Conservation (phyloP, 73 alveolate species). For the Paramecium bursaria region DNA sequence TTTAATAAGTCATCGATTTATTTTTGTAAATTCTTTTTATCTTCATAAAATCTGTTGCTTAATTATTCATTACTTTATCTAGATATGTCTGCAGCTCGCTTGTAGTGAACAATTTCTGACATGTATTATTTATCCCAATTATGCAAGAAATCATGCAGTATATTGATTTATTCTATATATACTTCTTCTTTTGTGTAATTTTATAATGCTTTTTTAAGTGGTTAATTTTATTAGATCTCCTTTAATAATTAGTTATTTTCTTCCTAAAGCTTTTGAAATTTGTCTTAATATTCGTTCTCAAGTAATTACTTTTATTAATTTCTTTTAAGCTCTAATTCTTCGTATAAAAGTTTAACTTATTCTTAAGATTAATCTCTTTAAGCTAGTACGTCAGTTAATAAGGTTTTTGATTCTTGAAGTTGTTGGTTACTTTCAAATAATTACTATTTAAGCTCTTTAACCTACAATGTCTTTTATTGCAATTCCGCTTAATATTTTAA, state of each 20-base stretch:
- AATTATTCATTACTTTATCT: background rate
- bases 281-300: background rate
- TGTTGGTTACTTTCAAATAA: conserved; percentile 26
- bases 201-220: conserved; percentile 15
- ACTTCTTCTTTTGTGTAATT: conserved; percentile 49
- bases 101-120: conserved; percentile 44
- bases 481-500: background rate
- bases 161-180: conserved; percentile 21
- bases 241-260: conserved; percentile 20
- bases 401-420: conserved; percentile 17
- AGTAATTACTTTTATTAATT: background rate
- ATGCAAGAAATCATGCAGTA: conserved; percentile 12
- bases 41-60: background rate
- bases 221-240: conserved; percentile 3
- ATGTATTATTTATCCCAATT: conserved; percentile 9
- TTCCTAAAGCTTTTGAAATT: background rate
- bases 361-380: conserved; percentile 1
- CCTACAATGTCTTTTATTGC: background rate
- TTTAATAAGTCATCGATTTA: conserved; percentile 1
- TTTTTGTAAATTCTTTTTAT: background rate
- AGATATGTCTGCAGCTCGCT: conserved; percentile 16
- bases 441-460: conserved; percentile 8
- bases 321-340: background rate
- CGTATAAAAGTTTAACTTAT: background rate
- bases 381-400: background rate